Evolutionary conservation across 2,329 filamentous ascomycete species (phyloP), one percentile per base, ranked within the genome.

Genomic region (Fusarium liriodendri): DNA sequence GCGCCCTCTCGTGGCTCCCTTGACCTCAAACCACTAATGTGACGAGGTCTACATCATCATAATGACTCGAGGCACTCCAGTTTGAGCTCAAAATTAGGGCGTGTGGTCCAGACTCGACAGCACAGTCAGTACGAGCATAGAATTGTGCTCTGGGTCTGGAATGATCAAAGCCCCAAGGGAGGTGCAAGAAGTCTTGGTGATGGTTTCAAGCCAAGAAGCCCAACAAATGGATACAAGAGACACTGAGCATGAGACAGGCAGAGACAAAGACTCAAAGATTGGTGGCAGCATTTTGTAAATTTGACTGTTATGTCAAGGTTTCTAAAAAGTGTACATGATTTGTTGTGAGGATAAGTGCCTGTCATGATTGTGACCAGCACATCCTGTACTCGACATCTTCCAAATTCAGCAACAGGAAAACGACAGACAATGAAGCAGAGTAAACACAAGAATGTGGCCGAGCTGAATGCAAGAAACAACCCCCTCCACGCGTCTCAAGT

Each of bases 361-460:
- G 67, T 72, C 73, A 73, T 76, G 77, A 74, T 71, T 75, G 80
- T 81, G 80, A 73, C 80, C 80, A 71, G 80, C 80, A 81, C 80
- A 75, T 74, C 70, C 72, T 73, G 72, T 74, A 75, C 70, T 75
- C 73, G 73, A 77, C 77, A 75, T 74, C 70, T 72, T 29, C 67
- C 60, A 62, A 72, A 73, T 74, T 70, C 74, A 74, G 71, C 70
- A 77, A 78, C 76, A 73, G 66, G 40, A 72, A 77, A 79, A 77
- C 73, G 77, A 81, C 80, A 81, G 76, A 72, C 74, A 82, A 80
- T 73, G 76, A 75, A 80, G 78, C 79, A 77, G 71, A 82, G 72
- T 79, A 82, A 79, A 82, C 80, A 82, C 82, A 82, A 82, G 79
- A 83, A 83, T 78, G 74, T 74, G 77, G 75, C 55, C 72, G 71